Evolutionary conservation across 495 filamentous ascomycete species (phyloP), one percentile per base, ranked within the genome.

Genomic region (Cudoniella acicularis): DNA sequence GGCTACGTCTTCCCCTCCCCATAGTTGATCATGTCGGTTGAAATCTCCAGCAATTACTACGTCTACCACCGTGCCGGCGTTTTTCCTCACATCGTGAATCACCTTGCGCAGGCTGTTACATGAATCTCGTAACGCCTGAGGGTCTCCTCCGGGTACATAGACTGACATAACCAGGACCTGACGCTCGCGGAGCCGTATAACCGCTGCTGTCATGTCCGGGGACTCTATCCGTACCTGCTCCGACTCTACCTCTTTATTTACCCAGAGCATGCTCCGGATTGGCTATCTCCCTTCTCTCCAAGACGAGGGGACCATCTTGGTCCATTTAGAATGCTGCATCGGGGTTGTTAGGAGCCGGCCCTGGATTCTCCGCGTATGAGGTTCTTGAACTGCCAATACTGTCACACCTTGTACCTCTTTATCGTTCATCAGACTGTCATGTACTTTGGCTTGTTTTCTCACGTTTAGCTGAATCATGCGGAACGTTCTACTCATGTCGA

Each of bases 1-100:
- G n/a, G 62, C 61, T 40, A 74, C 61, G 13, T 66, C 54, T 52
- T 72, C 70, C 65, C 69, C 71, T 65, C 70, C 72, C 70, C 60
- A 76, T 10, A 75, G 63, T 56, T 67, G 64, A 65, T 75, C 64
- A 60, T 71, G 63, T 45, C 64, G 66, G 59, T 73, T 73, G 49
- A 72, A 72, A 64, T 74, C 68, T 45, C 69, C 68, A 52, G 65
- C 48, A 57, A 74, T 54, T 24, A 67, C 46, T 23, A 66, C 58
- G 36, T 67, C 61, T 17, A 59, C 67, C 25, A 17, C 10, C 4
- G 51, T 56, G 43, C 52, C 47, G 41, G 36, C 45, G 11, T 18
- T 52, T n/a, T 60, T 59, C 10, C 54, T 21, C 45, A 49, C 52
- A 18, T 60, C 58, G 22, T 51, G 23, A 46, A 61, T 56, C 2